phyloP scores from a whole-genome alignment of 352 stramenopile genomes.

The Phytophthora colocasiae region DNA sequence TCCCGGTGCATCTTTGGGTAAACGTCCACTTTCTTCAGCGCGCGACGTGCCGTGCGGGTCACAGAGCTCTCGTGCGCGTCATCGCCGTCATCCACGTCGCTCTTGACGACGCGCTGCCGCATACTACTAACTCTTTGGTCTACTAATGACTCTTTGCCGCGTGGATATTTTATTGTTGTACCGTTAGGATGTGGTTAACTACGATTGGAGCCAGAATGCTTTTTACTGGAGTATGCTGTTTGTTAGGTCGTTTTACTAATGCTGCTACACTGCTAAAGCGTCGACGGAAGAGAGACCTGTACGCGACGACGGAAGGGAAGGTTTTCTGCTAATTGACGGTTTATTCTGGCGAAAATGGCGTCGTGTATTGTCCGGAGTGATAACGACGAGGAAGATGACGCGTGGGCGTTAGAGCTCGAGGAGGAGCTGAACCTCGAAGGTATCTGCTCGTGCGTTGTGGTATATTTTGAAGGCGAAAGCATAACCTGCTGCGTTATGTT shows the following conservation, averaged over 20 bases:
- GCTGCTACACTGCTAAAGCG: no score
- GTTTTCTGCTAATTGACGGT: not conserved
- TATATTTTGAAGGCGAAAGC: no score
- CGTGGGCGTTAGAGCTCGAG: constrained; percentile 76
- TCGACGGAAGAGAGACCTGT: constrained; percentile 10
- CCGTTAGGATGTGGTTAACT: no score
- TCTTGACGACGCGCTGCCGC: constrained; percentile 66
- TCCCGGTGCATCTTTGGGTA: constrained; percentile 97
- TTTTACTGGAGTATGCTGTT: no score
- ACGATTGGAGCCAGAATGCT: no score
- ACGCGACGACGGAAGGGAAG: not conserved
- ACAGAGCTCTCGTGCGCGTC: constrained; percentile 44
- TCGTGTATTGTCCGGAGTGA: not conserved
- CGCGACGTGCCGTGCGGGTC: constrained; percentile 57
- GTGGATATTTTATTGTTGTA: constrained; percentile 12
- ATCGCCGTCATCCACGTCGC: constrained; percentile 65
- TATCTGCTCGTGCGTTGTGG: constrained; percentile 15
- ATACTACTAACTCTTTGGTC: constrained; percentile 4
- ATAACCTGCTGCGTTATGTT: not conserved
- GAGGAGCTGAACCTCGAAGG: constrained; percentile 60
- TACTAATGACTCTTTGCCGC: constrained; percentile 22
- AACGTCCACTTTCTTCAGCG: constrained; percentile 88
- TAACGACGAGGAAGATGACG: constrained; percentile 55
- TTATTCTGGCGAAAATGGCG: constrained; percentile 9
- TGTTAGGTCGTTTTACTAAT: no score